phyloP scores from a whole-genome alignment of 2,329 filamentous ascomycete genomes.

The Delphinella strobiligena region DNA sequence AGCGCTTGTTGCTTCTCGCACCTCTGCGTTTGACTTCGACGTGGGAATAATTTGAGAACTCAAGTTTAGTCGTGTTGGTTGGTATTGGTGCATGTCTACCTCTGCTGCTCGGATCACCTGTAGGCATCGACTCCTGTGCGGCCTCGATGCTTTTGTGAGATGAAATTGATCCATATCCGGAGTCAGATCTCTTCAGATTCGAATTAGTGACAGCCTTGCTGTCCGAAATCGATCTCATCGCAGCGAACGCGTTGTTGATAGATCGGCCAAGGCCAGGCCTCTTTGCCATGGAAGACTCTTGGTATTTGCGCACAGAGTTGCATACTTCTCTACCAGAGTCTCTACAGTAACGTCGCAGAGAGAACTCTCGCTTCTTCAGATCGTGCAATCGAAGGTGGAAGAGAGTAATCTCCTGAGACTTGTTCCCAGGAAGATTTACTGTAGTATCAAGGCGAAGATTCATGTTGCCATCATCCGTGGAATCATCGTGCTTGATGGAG shows the following conservation, averaged over 20 bases:
- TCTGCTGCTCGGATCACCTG: conserved; percentile 23
- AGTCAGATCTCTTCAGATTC: conserved; percentile 44
- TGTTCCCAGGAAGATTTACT: conserved; percentile 28
- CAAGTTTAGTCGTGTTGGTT: conserved; percentile 73
- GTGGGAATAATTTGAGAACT: conserved; percentile 95
- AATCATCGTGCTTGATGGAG: conserved; percentile 79
- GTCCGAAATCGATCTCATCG: conserved; percentile 44
- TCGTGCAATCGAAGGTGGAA: conserved; percentile 96
- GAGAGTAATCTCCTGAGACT: conserved; percentile 55
- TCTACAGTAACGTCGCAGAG: conserved; percentile 78
- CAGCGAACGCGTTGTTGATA: conserved; percentile 46
- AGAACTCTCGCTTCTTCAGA: conserved; percentile 74
- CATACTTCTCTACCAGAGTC: conserved; percentile 90
- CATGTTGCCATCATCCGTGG: conserved; percentile 88
- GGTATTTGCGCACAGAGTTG: conserved; percentile 62
- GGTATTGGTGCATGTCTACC: conserved; percentile 33
- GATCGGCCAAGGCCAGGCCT: conserved; percentile 45
- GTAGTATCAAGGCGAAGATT: conserved; percentile 76
- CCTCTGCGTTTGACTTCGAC: conserved; percentile 67
- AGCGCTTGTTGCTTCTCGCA: conserved; percentile 56
- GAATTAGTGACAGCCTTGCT: conserved; percentile 29
- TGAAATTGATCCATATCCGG: conserved; percentile 42
- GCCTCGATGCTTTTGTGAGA: conserved; percentile 28
- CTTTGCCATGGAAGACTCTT: conserved; percentile 39
- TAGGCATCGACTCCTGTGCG: too few species aligned